Evolutionary conservation across 2,329 filamentous ascomycete species (phyloP).

Genomic region (Trichoderma pleuroti): DNA sequence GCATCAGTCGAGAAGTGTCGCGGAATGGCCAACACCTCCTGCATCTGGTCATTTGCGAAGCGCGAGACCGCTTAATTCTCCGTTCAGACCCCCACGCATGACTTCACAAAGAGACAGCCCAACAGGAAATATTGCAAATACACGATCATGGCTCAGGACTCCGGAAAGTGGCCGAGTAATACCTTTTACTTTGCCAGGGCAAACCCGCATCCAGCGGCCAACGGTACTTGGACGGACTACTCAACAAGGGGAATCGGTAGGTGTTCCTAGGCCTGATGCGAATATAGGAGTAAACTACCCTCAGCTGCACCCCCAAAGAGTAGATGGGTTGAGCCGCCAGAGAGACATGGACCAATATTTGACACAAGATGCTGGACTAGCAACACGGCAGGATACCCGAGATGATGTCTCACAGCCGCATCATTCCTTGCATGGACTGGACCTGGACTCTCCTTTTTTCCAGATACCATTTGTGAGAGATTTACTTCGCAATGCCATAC

Average conservation of each 20-base stretch:
- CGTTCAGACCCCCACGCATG: neutral
- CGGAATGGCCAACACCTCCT: conserved; percentile 27
- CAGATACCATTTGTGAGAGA: conserved; percentile 15
- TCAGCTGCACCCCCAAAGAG: neutral
- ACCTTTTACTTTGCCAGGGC: neutral
- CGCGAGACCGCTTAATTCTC: conserved; percentile 10
- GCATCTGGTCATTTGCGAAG: conserved; percentile 23
- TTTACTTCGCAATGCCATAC: neutral
- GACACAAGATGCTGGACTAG: neutral
- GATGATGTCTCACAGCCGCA: neutral
- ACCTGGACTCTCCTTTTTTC: neutral
- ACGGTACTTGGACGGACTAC: neutral
- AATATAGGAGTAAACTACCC: no score
- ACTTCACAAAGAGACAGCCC: neutral
- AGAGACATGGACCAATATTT: neutral
- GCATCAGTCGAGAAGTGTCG: neutral
- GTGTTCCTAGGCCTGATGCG: neutral
- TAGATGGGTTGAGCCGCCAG: neutral
- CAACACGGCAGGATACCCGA: neutral
- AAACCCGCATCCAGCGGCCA: neutral
- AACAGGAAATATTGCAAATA: neutral
- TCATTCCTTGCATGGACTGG: neutral
- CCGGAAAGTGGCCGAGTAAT: neutral
- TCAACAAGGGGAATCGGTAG: neutral
- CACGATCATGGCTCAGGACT: neutral